Conservation (phyloP, 2,329 filamentous ascomycete genomes). For the Chrysoporthe austroafricana region DNA sequence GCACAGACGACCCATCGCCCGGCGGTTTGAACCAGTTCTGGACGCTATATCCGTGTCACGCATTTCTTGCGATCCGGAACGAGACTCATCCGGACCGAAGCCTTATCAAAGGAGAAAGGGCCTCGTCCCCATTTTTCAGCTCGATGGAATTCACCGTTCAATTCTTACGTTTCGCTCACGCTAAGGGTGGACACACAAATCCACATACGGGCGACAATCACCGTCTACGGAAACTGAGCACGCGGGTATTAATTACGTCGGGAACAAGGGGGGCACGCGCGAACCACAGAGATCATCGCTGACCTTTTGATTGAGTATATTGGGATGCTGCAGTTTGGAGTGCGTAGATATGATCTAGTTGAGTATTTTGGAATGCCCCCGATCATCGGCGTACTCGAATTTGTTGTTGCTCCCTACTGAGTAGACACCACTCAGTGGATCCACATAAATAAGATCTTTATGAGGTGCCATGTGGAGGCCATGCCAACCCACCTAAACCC, state of each 20-base stretch:
- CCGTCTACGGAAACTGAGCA: background rate
- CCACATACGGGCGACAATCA: background rate
- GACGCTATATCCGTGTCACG: background rate
- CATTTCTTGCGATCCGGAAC: background rate
- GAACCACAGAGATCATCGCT: background rate
- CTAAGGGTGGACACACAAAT: background rate
- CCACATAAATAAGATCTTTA: constrained; percentile 5
- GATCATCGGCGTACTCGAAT: background rate
- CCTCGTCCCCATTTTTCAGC: background rate
- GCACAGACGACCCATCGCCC: background rate
- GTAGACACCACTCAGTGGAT: background rate
- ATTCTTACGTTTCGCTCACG: background rate
- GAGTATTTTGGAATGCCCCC: background rate
- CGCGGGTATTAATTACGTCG: background rate
- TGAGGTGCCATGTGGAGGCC: background rate
- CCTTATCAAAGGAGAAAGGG: background rate
- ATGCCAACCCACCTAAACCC: background rate
- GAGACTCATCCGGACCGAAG: background rate
- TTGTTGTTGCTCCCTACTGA: background rate
- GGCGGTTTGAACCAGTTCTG: background rate
- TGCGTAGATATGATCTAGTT: background rate
- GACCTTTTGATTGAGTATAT: background rate
- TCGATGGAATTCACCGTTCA: background rate
- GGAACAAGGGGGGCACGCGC: background rate
- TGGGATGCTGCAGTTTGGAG: background rate